Conservation (phyloP, 495 filamentous ascomycete species). For the Penicillium salamii region DNA sequence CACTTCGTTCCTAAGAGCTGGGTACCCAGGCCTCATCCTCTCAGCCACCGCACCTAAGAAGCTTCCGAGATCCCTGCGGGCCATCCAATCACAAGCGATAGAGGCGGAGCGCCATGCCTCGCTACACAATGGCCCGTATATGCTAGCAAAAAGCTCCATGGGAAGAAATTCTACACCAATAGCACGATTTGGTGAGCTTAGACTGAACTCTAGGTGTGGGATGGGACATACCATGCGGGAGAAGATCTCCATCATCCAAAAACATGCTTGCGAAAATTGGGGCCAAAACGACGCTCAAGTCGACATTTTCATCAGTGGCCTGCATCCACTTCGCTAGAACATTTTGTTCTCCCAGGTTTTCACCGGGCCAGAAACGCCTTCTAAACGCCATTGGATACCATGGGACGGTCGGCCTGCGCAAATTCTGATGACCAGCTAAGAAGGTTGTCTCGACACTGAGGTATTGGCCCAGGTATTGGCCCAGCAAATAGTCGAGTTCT, state of each 20-base stretch:
- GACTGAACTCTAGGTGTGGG: not conserved
- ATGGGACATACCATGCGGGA: not conserved
- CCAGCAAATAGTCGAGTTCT: not conserved
- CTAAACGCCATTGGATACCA: not conserved
- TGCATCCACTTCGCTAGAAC: not conserved
- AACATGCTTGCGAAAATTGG: not conserved
- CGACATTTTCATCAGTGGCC: not conserved
- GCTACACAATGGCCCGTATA: slow-evolving; percentile 2
- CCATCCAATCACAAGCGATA: not conserved
- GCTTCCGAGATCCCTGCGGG: not conserved
- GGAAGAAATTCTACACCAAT: not conserved
- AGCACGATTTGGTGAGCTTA: not conserved
- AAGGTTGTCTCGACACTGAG: not conserved
- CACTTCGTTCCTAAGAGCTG: not conserved
- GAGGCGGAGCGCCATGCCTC: not conserved
- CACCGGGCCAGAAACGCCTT: not conserved
- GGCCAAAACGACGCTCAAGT: not conserved
- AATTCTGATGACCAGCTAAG: not conserved
- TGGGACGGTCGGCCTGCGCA: not conserved
- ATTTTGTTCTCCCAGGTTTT: not conserved
- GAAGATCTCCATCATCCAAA: not conserved
- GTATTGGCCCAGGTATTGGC: not conserved
- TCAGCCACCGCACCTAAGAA: not conserved
- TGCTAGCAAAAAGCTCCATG: not conserved
- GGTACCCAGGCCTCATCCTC: not conserved